A percentile compares a stretch with the other conserved stretches of the same genome.
Conservation (phyloP, 345 rosid species). For the Gossypium herbaceum region DNA sequence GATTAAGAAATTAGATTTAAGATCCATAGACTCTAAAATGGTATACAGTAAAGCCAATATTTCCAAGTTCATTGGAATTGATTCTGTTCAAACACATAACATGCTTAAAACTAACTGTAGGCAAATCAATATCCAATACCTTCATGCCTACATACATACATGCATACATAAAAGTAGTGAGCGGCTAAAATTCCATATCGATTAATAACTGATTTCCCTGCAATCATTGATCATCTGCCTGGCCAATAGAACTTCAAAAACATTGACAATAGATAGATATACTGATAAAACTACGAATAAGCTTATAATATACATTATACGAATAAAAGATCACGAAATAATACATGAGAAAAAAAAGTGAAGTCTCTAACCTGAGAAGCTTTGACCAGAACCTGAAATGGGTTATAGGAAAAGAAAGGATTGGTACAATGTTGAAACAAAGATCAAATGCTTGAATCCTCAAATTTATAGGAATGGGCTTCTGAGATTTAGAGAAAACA, state of each 20-base stretch:
- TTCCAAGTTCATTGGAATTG: background rate
- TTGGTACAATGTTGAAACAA: background rate
- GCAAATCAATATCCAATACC: background rate
- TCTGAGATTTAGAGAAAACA: background rate
- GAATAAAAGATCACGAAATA: background rate
- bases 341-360: background rate
- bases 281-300: background rate
- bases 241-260: background rate
- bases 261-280: background rate
- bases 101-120: background rate
- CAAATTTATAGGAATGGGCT: background rate
- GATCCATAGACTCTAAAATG: conserved; percentile 5
- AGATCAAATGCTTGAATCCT: background rate
- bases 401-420: background rate
- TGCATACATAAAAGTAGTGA: background rate
- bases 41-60: background rate
- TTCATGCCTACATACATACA: background rate
- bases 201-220: background rate
- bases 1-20: background rate
- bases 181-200: background rate
- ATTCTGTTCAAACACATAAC: background rate
- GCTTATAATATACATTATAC: background rate
- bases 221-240: background rate
- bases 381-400: background rate
- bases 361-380: conserved; percentile 3